Evolutionary conservation across 2,329 filamentous ascomycete species (phyloP).

Genomic region (Arthrocladium fulminans): DNA sequence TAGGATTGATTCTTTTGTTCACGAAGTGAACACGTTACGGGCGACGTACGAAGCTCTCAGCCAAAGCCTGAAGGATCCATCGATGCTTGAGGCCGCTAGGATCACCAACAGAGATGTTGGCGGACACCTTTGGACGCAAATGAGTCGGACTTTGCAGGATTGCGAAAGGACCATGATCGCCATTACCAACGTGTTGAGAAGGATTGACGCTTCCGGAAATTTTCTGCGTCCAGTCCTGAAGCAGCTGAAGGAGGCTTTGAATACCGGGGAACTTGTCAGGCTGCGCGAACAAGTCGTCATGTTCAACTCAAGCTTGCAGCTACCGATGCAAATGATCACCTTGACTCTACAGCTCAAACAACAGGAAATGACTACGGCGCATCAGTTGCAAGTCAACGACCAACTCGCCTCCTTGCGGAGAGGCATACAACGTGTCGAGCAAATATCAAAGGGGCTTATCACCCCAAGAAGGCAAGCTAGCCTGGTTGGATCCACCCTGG

Average conservation of each 20-base stretch:
- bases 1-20: slow-evolving; percentile 16
- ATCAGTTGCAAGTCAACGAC: slow-evolving; percentile 12
- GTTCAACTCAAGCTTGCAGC: slow-evolving; percentile 18
- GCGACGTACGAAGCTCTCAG: slow-evolving; percentile 18
- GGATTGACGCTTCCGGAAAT: slow-evolving; percentile 15
- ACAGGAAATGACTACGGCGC: slow-evolving; percentile 14
- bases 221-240: slow-evolving; percentile 13
- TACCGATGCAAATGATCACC: slow-evolving; percentile 22
- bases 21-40: slow-evolving; percentile 16
- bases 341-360: slow-evolving; percentile 21
- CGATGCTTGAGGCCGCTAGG: slow-evolving; percentile 18
- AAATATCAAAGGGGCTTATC: not conserved
- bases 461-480: not conserved
- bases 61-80: slow-evolving; percentile 16
- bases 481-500: not conserved
- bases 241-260: slow-evolving; percentile 17
- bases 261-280: slow-evolving; percentile 17
- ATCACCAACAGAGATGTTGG: slow-evolving; percentile 19
- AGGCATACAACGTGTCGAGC: slow-evolving; percentile 1
- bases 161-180: slow-evolving; percentile 16
- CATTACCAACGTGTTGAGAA: slow-evolving; percentile 16
- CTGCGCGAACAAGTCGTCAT: slow-evolving; percentile 20
- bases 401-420: slow-evolving; percentile 1
- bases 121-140: slow-evolving; percentile 18
- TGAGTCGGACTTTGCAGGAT: slow-evolving; percentile 16